Evolutionary conservation across 2,329 filamentous ascomycete genomes (phyloP).

Genomic region (Kalmusia sp.): DNA sequence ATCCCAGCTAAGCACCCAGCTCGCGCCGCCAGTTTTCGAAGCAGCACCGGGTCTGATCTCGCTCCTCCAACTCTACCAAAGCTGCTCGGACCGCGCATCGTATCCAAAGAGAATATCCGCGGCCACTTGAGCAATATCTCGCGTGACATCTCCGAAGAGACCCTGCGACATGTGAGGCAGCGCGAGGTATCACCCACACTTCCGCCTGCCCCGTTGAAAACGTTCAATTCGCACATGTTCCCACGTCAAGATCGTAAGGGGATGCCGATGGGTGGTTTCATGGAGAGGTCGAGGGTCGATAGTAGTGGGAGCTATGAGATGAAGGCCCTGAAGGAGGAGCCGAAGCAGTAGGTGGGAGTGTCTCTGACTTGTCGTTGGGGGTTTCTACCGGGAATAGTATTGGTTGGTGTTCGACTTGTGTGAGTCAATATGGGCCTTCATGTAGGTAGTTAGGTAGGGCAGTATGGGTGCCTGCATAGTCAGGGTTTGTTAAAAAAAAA

Average conservation of each 20-base stretch:
- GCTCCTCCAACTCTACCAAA: background rate
- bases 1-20: conserved; percentile 30
- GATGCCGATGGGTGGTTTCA: conserved; percentile 17
- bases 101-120: conserved; percentile 44
- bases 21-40: conserved; percentile 11
- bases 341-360: conserved; percentile 1
- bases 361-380: too few species aligned
- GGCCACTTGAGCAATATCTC: conserved; percentile 27
- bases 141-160: conserved; percentile 26
- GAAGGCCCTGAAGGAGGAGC: conserved; percentile 7
- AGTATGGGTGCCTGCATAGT: too few species aligned
- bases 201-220: conserved; percentile 13
- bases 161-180: conserved; percentile 12
- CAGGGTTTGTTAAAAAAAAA: too few species aligned
- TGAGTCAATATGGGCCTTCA: too few species aligned
- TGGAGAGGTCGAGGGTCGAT: conserved; percentile 5
- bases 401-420: too few species aligned
- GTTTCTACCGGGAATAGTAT: too few species aligned
- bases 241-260: conserved; percentile 29
- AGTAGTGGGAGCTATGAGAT: conserved; percentile 12
- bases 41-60: background rate
- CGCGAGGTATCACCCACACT: conserved; percentile 5
- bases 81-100: conserved; percentile 26
- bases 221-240: conserved; percentile 41
- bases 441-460: too few species aligned